Evolutionary conservation across 306 rosid genomes (phyloP).

Genomic region (Fragaria ananassa): DNA sequence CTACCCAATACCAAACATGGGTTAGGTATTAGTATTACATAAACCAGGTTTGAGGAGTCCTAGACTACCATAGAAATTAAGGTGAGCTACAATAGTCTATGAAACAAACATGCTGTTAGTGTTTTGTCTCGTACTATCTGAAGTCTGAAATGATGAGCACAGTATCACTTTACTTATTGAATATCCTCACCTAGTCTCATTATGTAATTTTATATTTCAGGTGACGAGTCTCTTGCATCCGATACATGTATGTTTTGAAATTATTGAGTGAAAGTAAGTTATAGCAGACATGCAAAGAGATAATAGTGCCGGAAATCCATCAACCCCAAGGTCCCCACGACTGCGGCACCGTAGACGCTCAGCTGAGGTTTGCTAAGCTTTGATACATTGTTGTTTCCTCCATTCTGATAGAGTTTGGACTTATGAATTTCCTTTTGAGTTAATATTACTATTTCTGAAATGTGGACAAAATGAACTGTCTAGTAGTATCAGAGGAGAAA

Average conservation of each 20-base stretch:
- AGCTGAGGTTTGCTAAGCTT: slow-evolving; percentile 55
- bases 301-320: slow-evolving; percentile 28
- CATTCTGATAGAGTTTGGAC: neutral
- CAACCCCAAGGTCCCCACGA: slow-evolving; percentile 38
- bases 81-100: no score
- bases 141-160: neutral
- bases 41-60: no score
- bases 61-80: no score
- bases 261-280: slow-evolving; percentile 27
- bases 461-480: neutral
- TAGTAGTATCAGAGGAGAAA: neutral
- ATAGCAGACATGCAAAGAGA: slow-evolving; percentile 62
- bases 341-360: slow-evolving; percentile 75
- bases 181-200: neutral
- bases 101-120: no score
- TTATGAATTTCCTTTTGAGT: neutral
- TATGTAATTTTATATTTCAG: slow-evolving; percentile 38
- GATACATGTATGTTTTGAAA: slow-evolving; percentile 30
- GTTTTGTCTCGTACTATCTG: neutral
- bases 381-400: slow-evolving; percentile 10
- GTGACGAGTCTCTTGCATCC: slow-evolving; percentile 31
- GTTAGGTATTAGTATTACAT: no score
- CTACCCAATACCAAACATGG: no score
- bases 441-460: neutral
- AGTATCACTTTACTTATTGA: neutral